Percentiles rank a stretch among this genome's conserved stretches.
These are phyloP conservation scores for Trichoderma polysporum DNA, from an alignment of 2,329 filamentous ascomycete species.

Conservation along the genomic window DNA sequence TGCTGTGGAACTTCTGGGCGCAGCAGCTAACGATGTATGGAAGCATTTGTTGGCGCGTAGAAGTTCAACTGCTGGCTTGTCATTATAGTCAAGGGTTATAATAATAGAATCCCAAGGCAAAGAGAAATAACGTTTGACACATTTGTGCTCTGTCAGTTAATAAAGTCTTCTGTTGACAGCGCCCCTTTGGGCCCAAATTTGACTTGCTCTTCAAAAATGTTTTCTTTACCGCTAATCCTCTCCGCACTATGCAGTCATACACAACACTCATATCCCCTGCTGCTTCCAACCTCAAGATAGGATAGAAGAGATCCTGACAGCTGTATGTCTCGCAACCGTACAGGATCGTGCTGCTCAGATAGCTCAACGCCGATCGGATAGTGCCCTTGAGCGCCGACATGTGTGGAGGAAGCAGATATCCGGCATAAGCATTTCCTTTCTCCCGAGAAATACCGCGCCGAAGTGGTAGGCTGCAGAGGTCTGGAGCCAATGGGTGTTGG, in stretches of 20 bases:
- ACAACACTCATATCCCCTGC: constrained; percentile 2
- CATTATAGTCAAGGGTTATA: neutral
- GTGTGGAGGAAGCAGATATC: constrained; percentile 19
- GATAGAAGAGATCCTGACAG: constrained; percentile 22
- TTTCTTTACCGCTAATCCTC: neutral
- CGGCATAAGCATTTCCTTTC: neutral
- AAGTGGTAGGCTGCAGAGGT: constrained; percentile 13
- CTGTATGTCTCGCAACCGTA: constrained; percentile 25
- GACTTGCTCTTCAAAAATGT: neutral
- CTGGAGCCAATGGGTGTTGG: constrained; percentile 1
- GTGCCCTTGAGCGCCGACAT: constrained; percentile 6
- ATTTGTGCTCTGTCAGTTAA: neutral
- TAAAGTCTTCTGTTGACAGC: neutral
- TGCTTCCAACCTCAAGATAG: neutral
- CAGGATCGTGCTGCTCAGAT: constrained; percentile 21
- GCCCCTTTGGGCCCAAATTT: neutral
- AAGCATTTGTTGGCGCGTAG: neutral
- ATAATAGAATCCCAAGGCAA: neutral
- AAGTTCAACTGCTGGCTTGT: neutral
- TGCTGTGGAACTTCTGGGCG: constrained; percentile 16
- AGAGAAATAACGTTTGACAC: neutral
- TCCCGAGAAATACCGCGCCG: constrained; percentile 19
- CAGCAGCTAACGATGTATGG: neutral
- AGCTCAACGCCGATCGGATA: constrained; percentile 14
- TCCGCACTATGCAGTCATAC: constrained; percentile 15